Percentiles rank a stretch among this genome's conserved stretches.
phyloP scores from a whole-genome alignment of 2,329 filamentous ascomycete genomes.

The Penicillium crustosum region DNA sequence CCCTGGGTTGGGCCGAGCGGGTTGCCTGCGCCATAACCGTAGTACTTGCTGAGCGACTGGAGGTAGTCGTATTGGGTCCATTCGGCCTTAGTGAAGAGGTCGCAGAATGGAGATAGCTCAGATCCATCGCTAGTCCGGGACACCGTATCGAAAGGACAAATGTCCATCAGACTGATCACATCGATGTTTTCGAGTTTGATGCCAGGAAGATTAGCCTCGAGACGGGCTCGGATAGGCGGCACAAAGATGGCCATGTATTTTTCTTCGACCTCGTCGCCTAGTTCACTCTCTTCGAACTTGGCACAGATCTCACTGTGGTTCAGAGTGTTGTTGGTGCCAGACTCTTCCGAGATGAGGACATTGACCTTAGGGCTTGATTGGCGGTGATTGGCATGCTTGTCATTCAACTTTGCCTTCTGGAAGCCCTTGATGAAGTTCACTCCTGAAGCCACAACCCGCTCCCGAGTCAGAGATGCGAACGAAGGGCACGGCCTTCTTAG shows the following conservation, averaged over 20 bases:
- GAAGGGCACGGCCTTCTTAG: slow-evolving; percentile 62
- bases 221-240: slow-evolving; percentile 63
- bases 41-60: slow-evolving; percentile 78
- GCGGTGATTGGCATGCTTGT: slow-evolving; percentile 42
- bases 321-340: slow-evolving; percentile 75
- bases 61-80: slow-evolving; percentile 81
- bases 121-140: slow-evolving; percentile 53
- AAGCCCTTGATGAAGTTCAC: slow-evolving; percentile 75
- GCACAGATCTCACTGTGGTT: slow-evolving; percentile 67
- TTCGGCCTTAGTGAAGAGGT: slow-evolving; percentile 69
- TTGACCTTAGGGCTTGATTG: slow-evolving; percentile 58
- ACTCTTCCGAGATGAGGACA: slow-evolving; percentile 66
- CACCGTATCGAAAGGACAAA: slow-evolving; percentile 85
- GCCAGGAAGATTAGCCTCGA: slow-evolving; percentile 68
- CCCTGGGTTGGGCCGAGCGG: slow-evolving; percentile 80
- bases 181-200: slow-evolving; percentile 64
- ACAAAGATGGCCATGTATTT: slow-evolving; percentile 65
- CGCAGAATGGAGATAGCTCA: slow-evolving; percentile 69
- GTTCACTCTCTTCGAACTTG: slow-evolving; percentile 62
- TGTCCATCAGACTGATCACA: slow-evolving; percentile 75
- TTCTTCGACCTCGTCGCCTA: slow-evolving; percentile 48
- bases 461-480: slow-evolving; percentile 67
- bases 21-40: slow-evolving; percentile 75
- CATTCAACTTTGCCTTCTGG: slow-evolving; percentile 54
- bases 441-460: slow-evolving; percentile 72